phyloP scores from a whole-genome alignment of 1,139 yeast species.

The Suhomyces anneliseae region DNA sequence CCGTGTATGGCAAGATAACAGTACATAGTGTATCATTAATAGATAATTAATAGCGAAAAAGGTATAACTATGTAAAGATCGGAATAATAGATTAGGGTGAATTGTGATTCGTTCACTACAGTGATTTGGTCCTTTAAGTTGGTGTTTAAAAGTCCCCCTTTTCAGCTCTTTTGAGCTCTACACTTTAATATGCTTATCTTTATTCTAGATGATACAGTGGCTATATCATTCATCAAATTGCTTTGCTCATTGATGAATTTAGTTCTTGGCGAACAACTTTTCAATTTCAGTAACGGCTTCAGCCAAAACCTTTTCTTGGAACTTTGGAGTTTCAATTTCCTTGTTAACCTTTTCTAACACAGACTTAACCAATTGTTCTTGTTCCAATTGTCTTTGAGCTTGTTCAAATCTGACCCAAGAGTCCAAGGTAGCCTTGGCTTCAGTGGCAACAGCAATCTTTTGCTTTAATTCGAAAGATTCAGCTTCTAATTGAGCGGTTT shows the following conservation, averaged over 20 bases:
- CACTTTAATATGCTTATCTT: background rate
- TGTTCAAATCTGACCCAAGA: constrained; percentile 99
- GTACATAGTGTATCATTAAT: too few relatives aligned
- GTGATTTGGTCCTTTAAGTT: too few relatives aligned
- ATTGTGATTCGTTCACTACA: too few relatives aligned
- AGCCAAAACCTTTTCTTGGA: constrained; percentile 88
- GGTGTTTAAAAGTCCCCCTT: background rate
- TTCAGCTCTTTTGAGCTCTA: background rate
- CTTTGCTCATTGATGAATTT: constrained; percentile 10
- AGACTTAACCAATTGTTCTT: constrained; percentile 82
- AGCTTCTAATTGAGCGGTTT: constrained; percentile 94
- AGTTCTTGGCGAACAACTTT: constrained; percentile 64
- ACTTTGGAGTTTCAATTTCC: constrained; percentile 82
- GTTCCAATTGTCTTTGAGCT: constrained; percentile 95
- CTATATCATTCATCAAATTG: background rate
- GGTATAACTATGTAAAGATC: too few relatives aligned
- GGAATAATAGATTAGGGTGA: too few relatives aligned
- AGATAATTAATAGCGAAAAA: too few relatives aligned
- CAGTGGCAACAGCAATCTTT: constrained; percentile 78
- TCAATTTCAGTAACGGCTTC: constrained; percentile 93
- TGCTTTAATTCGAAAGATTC: constrained; percentile 91
- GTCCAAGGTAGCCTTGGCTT: constrained; percentile 94
- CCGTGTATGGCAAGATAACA: too few relatives aligned
- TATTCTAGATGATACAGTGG: constrained; percentile 4
- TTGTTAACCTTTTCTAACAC: constrained; percentile 87